phyloP scores from a whole-genome alignment of 805 yeast species.

The Zygotorulaspora florentina region DNA sequence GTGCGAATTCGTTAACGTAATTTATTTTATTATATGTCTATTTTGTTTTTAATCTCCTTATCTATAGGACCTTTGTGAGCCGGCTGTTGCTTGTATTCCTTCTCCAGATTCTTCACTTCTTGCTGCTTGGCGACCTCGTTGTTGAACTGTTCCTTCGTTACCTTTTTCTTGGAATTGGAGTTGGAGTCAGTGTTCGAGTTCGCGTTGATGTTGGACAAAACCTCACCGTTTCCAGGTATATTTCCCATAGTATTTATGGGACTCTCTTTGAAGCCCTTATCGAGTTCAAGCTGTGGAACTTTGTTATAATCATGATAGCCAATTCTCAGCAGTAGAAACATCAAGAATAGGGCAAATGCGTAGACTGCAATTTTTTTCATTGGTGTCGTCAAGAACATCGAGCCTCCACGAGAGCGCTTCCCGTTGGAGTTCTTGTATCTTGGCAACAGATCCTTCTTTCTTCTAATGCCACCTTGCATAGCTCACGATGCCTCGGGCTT shows the following conservation, averaged over 20 bases:
- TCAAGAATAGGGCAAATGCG: slow-evolving; percentile 30
- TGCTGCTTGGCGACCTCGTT: slow-evolving; percentile 32
- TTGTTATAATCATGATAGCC: slow-evolving; percentile 18
- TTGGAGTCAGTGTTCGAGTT: neutral
- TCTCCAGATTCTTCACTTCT: slow-evolving; percentile 27
- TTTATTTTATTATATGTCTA: neutral
- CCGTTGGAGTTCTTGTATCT: slow-evolving; percentile 28
- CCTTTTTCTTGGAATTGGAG: slow-evolving; percentile 7
- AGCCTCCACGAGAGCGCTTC: slow-evolving; percentile 22
- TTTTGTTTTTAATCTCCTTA: neutral
- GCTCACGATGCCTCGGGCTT: neutral
- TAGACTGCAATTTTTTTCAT: slow-evolving; percentile 44
- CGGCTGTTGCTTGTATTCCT: slow-evolving; percentile 19
- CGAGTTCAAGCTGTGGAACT: slow-evolving; percentile 26
- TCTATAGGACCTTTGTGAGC: slow-evolving; percentile 1
- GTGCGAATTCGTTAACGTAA: neutral
- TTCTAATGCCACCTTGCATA: slow-evolving; percentile 35
- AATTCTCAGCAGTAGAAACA: slow-evolving; percentile 33
- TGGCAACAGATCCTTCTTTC: slow-evolving; percentile 40
- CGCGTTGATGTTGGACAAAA: too few relatives aligned
- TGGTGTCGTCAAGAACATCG: slow-evolving; percentile 41
- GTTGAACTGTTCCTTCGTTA: slow-evolving; percentile 26
- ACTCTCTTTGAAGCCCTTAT: slow-evolving; percentile 5
- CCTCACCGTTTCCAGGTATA: too few relatives aligned
- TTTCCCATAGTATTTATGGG: neutral